Evolutionary conservation across 1,139 yeast genomes (phyloP).

Genomic region (Tardiomyces blankii): DNA sequence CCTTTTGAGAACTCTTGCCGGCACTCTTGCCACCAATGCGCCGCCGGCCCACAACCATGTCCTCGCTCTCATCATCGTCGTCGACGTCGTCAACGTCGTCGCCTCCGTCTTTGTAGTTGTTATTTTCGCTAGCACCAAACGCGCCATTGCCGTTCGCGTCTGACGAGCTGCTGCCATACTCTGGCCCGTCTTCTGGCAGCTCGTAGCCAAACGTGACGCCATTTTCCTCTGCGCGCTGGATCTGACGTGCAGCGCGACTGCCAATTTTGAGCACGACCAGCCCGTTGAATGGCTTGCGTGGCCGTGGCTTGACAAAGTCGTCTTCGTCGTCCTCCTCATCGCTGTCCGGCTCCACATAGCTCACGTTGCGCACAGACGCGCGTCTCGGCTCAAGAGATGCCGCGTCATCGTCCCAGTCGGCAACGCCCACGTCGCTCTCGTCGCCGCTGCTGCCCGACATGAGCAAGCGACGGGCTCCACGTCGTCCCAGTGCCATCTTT

Average conservation of each 20-base stretch:
- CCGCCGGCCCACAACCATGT: constrained; percentile 2
- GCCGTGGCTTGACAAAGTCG: neutral
- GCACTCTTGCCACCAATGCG: constrained; percentile 4
- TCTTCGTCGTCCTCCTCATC: neutral
- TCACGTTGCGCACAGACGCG: neutral
- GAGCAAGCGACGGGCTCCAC: neutral
- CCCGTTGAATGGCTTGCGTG: constrained; percentile 1
- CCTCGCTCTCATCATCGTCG: constrained; percentile 10
- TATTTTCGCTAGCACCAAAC: constrained; percentile 6
- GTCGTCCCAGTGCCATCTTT: neutral
- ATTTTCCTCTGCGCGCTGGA: neutral
- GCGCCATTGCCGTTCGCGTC: constrained; percentile 3
- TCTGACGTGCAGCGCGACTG: neutral
- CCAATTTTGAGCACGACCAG: constrained; percentile 5
- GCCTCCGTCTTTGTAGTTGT: constrained; percentile 6
- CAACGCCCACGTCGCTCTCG: too few species aligned
- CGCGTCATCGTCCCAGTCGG: neutral
- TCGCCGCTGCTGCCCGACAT: too few species aligned
- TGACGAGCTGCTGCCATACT: constrained; percentile 2
- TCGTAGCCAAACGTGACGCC: neutral
- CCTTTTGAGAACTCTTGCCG: constrained; percentile 3
- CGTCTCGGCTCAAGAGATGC: neutral
- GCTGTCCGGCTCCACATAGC: neutral
- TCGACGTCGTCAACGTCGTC: constrained; percentile 7
- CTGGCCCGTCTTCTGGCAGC: constrained; percentile 2